Evolutionary conservation across 331 rosid genomes (phyloP).

Genomic region (Quercus lobata): DNA sequence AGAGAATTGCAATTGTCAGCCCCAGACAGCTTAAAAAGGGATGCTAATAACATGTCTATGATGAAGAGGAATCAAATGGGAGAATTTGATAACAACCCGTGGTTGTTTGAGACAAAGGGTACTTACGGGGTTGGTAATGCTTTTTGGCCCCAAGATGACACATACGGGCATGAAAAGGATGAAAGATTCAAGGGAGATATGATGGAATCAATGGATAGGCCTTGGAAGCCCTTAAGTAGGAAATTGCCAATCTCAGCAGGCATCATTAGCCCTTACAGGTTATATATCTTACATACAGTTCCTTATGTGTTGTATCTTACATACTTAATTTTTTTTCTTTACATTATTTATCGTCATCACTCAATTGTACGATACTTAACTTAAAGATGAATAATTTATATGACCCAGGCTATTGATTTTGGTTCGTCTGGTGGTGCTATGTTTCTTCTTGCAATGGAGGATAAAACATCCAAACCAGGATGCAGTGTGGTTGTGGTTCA

Average conservation of each 20-base stretch:
- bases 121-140: slow-evolving; percentile 85
- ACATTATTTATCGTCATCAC: too few species aligned
- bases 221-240: slow-evolving; percentile 71
- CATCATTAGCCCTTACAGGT: slow-evolving; percentile 90
- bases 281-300: not conserved
- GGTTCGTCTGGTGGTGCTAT: slow-evolving; percentile 49
- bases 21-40: slow-evolving; percentile 47
- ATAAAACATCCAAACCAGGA: slow-evolving; percentile 60
- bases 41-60: slow-evolving; percentile 58
- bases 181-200: slow-evolving; percentile 32
- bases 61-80: slow-evolving; percentile 72
- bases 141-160: slow-evolving; percentile 60
- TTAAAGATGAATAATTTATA: not conserved
- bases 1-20: slow-evolving; percentile 50
- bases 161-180: slow-evolving; percentile 31
- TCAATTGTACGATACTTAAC: not conserved
- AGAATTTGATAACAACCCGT: slow-evolving; percentile 74
- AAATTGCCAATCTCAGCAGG: slow-evolving; percentile 38
- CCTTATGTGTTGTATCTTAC: too few species aligned
- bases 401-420: slow-evolving; percentile 51
- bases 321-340: too few species aligned
- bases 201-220: slow-evolving; percentile 48
- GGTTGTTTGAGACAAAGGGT: slow-evolving; percentile 80
- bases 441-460: slow-evolving; percentile 78
- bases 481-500: slow-evolving; percentile 85